Evolutionary conservation across 2,329 filamentous ascomycete species (phyloP).

Genomic region (Trichoderma sp.): DNA sequence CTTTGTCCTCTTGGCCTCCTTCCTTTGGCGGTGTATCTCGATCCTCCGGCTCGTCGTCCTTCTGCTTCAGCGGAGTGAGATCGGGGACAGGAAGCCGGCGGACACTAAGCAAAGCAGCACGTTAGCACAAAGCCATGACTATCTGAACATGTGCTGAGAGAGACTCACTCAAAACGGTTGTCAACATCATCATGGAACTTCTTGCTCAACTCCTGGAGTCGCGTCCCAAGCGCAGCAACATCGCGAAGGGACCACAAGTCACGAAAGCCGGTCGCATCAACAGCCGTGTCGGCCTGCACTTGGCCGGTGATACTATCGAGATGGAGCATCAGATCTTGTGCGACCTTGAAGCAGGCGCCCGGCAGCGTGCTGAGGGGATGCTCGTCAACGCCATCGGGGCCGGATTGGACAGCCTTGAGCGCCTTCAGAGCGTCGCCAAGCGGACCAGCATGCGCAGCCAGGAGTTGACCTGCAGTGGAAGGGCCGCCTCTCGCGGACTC

Average conservation of each 20-base stretch:
- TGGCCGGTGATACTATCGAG: constrained; percentile 27
- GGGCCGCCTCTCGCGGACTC: background rate
- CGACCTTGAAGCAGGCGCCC: constrained; percentile 34
- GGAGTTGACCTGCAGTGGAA: background rate
- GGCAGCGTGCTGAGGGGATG: constrained; percentile 3
- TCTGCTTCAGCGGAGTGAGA: background rate
- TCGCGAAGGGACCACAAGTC: constrained; percentile 31
- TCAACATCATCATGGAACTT: constrained; percentile 28
- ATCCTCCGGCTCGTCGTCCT: background rate
- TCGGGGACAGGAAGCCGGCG: constrained; percentile 1
- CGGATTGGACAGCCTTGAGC: background rate
- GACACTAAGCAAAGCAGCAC: background rate
- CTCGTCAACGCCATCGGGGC: background rate
- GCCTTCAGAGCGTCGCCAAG: background rate
- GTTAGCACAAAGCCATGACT: background rate
- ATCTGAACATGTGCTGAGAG: background rate
- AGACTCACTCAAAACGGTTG: constrained; percentile 8
- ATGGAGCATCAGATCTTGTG: constrained; percentile 34
- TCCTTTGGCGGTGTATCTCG: background rate
- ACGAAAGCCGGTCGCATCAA: constrained; percentile 28
- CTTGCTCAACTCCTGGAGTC: constrained; percentile 31
- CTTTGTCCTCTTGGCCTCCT: background rate
- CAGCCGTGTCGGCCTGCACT: background rate
- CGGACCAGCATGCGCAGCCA: background rate
- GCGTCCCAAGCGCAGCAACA: constrained; percentile 30